Evolutionary conservation across 495 filamentous ascomycete genomes (phyloP).

Genomic region (Aspergillus sparsus): DNA sequence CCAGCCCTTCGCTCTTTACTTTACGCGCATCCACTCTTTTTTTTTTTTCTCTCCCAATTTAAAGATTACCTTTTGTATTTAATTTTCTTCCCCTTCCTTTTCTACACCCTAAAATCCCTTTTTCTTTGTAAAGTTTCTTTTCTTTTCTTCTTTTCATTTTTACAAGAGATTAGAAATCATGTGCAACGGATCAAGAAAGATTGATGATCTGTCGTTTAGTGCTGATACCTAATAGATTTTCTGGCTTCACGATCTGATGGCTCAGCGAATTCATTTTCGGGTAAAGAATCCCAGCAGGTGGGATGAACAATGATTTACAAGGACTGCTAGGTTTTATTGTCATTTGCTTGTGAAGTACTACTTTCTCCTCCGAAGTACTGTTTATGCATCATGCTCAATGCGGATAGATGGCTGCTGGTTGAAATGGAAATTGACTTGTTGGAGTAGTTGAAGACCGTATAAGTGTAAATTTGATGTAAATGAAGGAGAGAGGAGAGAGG

Average conservation of each 20-base stretch:
- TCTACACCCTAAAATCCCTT: conserved; percentile 10
- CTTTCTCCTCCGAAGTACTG: not conserved
- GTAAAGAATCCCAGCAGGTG: not conserved
- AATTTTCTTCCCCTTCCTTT: conserved; percentile 8
- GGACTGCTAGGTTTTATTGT: not conserved
- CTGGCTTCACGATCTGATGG: conserved; percentile 28
- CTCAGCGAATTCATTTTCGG: conserved; percentile 14
- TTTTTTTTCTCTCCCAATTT: conserved; percentile 11
- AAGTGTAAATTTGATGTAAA: not conserved
- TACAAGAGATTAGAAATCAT: conserved; percentile 31
- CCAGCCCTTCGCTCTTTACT: not conserved
- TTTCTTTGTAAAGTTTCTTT: conserved; percentile 20
- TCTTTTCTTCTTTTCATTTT: conserved; percentile 15
- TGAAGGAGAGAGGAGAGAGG: not conserved
- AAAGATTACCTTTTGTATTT: conserved; percentile 13
- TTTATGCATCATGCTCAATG: not conserved
- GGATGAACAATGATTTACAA: not conserved
- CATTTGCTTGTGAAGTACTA: conserved; percentile 11
- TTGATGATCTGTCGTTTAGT: conserved; percentile 33
- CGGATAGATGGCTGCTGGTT: not conserved
- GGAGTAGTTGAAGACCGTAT: not conserved
- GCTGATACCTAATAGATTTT: conserved; percentile 37
- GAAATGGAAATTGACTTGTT: conserved; percentile 4
- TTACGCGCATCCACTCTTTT: conserved; percentile 5
- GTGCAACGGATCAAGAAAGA: conserved; percentile 30